Conservation (phyloP, 345 rosid genomes). For the Eucalyptus shirleyi region DNA sequence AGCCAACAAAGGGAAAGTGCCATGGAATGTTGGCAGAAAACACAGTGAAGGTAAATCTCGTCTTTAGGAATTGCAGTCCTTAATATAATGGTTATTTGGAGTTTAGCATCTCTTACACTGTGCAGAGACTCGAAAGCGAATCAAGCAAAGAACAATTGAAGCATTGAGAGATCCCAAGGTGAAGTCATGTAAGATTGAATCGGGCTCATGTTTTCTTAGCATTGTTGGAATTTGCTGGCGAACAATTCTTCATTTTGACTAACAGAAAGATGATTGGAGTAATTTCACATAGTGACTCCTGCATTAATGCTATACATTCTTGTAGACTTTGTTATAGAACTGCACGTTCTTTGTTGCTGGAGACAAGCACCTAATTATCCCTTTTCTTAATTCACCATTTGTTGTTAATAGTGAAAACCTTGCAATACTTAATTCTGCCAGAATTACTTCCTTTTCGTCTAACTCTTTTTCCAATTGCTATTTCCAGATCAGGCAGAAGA, state of each 20-base stretch:
- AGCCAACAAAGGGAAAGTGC: conserved; percentile 70
- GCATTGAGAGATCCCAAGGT: conserved; percentile 92
- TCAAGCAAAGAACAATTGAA: conserved; percentile 75
- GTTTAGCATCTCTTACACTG: not conserved
- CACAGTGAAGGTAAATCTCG: conserved; percentile 50
- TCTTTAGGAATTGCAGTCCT: not conserved
- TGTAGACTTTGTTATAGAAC: not conserved
- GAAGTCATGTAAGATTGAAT: conserved; percentile 67
- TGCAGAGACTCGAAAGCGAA: conserved; percentile 62
- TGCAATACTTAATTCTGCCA: not conserved
- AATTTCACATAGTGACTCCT: not conserved
- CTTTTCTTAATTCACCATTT: not conserved
- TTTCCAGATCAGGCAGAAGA: conserved; percentile 66
- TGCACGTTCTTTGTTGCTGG: not conserved
- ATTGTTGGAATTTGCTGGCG: not conserved
- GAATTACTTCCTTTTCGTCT: not conserved
- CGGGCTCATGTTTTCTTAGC: not conserved
- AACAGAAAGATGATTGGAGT: not conserved
- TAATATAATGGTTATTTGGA: not conserved
- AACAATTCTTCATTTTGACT: not conserved
- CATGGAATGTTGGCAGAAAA: conserved; percentile 80
- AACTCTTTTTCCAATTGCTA: not conserved
- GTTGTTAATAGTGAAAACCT: not conserved
- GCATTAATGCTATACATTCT: not conserved
- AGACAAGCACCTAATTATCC: not conserved